Base-by-base conservation (phyloP, 352 stramenopile species). In the Globisporangium cystogenes region DNA sequence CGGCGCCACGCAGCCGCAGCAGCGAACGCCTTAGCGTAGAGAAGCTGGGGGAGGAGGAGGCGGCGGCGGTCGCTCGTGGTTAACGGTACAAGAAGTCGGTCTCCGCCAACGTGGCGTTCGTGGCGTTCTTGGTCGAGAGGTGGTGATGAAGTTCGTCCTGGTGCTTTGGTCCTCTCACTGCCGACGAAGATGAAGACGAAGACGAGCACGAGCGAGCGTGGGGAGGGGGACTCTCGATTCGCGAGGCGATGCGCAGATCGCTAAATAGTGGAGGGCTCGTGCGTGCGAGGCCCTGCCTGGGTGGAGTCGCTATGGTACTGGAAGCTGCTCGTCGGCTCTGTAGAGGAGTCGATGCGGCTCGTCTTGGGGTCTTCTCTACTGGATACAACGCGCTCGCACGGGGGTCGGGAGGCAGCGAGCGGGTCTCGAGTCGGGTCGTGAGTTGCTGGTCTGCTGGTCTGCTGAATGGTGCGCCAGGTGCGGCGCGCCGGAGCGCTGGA, bases 341-440 rank as follows among this genome's bases (percentile, higher is more conserved):
- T 39, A 11, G 33, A n/a, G 33, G 12, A 39, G 33, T 18, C 33
- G 33, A 39, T 8, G 29, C 29, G 5, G 40, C 18, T 49, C 40
- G 16, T 50, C 12, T 50, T 35, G 39, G 26, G 40, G 26, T 20
- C 42, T 43, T 56, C n/a, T n/a, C 40, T 56, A 41, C 39, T 51
- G 21, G 15, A 40, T 51, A 51, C 31, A 51, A 27, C 31, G 35
- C 26, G 20, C 29, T 6, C 26, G 26, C 46, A 40, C 46, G 16
- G 16, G 18, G n/a, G 39, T 43, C 29, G 29, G 39, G 39, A 5
- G 39, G 39, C 39, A 44, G 20, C 39, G 39, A 23, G 39, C 15
- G 7, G 39, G n/a, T n/a, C n/a, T n/a, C n/a, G n/a, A 44, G 12
- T 39, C 4, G 33, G 14, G 10, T n/a, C n/a, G n/a, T 44, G 8